Evolutionary conservation across 306 rosid species (phyloP), one percentile per base, ranked within the genome.

Genomic region (Ammopiptanthus mongolicus): DNA sequence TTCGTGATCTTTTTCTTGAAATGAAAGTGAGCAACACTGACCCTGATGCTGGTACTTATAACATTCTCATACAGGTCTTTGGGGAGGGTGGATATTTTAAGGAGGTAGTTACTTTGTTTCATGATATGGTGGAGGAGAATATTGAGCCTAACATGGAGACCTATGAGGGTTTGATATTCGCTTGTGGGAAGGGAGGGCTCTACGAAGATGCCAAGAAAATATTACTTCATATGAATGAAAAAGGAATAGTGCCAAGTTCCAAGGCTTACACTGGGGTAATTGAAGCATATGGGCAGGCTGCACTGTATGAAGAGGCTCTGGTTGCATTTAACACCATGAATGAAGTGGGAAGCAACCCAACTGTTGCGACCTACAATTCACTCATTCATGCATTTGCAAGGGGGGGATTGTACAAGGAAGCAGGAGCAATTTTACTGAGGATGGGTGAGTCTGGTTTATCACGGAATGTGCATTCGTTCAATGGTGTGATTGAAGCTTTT

Each of bases 111-210:
- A 95, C 97, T 81, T 80, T 96, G 91, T 96, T 96, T 83, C 92
- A 92, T 81, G 98, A 96, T 71, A 92, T 92, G 99, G 91, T 80
- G 80, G 99, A 96, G 68, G 99, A 95, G 81, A 86, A 88, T 73
- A 47, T 96, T 42, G 97, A 92, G 84, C 99, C 99, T 0, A 88
- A 92, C 73, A 90, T 89, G 98, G 91, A 85, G 87, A 92, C 98
- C 1, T 92, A 88, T 31, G 99, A 92, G 79, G 98, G 99, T 25
- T 79, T 96, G 81, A 82, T 96, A 78, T 85, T 76, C 87, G 93
- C 98, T 78, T 92, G 99, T 83, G 99, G 99, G 60, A 92, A 92
- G 78, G 99, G 98, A 66, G 98, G 99, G 56, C 91, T 92, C 15
- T 86, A 90, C 21, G 86, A 83, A 77, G 98, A 92, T 78, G 93